Base-by-base conservation (phyloP, 2,329 filamentous ascomycete genomes). In the Cadophora sp. region DNA sequence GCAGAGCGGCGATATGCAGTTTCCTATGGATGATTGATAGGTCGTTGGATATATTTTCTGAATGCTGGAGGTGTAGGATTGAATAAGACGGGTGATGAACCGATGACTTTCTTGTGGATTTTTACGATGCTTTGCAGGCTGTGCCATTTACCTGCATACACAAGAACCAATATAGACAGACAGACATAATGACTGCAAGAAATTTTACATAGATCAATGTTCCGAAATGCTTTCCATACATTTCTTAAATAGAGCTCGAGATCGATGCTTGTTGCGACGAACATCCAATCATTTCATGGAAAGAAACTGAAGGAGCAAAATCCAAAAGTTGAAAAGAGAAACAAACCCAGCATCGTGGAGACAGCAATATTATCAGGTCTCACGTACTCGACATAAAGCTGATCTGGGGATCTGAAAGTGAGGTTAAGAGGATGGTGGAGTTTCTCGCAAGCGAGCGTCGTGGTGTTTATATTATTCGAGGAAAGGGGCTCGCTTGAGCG, bases 21-120 rank as follows among this genome's bases (percentile, higher is more conserved):
- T 68, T 22, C 58, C 65, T 26, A 66, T 66, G 65, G 65, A 66
- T 51, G 48, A 55, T 8, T 59, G 22, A 59, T 5, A 7, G 56
- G 8, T 53, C 0, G 12, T 14, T n/a, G 22, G 8, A 31, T 48
- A 37, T 19, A 48, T 34, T 12, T 14, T 34, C 4, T 14, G 27
- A 3, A 9, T 12, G 29, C 6, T 5, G 22, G 12, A 26, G 6
- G 12, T 16, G 34, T 58, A 27, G 34, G 56, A 59, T 43, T 19
- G 16, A 4, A 31, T 31, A 31, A 11, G 64, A 66, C 34, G 43
- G 31, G 29, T 16, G 31, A 59, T 9, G 56, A 43, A 40, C 43
- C 22, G 11, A 55, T 24, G 63, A 31, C 19, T 37, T 22, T 26
- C 55, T 40, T 59, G 55, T 19, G n/a, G 48, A 51, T 55, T 14